Base-by-base conservation (phyloP, 1,139 yeast species). In the Sugiyamaella sp. region DNA sequence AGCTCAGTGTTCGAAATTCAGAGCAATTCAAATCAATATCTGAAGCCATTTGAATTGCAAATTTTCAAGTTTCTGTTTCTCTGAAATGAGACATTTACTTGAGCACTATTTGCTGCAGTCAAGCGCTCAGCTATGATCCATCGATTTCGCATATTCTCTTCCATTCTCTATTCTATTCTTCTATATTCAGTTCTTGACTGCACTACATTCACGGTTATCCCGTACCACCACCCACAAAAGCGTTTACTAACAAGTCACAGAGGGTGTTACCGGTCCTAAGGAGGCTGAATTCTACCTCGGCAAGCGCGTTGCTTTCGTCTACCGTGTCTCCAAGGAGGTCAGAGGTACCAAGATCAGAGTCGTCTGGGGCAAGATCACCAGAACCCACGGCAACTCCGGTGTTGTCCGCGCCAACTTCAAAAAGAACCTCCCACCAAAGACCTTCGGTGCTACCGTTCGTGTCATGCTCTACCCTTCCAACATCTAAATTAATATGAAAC, bases 381-480 rank as follows among this genome's bases (percentile, higher is more conserved):
- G 98, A 86, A 81, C 97, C 71, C 99, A 93, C 87, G 99, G 99
- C 79, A 89, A 86, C 93, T 82, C 87, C 73, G 99, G 99, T 81
- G 81, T 89, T 70, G 97, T 93, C 71, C 93, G 99, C 82, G 99
- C 99, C 75, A 89, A 85, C 82, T 93, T 93, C 95, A 91, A 89
- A 82, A 86, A 89, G 81, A 93, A 93, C 91, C 87, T 93, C 76
- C 99, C 99, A 79, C 91, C 99, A 72, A 90, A 91, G 89, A 89
- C 98, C 71, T 90, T 93, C 77, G 99, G 99, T 82, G 97, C 99
- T 76, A 87, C 97, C 68, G 98, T 93, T 78, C 89, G 99, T 85
- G 86, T 93, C 84, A 90, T 93, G 96, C 91, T 93, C 81, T 93
- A 93, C 89, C 99, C 99, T 81, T 93, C 98, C 71, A 91, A 87